Conservation (phyloP, 352 stramenopile genomes). For the Phytopythium chamaehyphon region DNA sequence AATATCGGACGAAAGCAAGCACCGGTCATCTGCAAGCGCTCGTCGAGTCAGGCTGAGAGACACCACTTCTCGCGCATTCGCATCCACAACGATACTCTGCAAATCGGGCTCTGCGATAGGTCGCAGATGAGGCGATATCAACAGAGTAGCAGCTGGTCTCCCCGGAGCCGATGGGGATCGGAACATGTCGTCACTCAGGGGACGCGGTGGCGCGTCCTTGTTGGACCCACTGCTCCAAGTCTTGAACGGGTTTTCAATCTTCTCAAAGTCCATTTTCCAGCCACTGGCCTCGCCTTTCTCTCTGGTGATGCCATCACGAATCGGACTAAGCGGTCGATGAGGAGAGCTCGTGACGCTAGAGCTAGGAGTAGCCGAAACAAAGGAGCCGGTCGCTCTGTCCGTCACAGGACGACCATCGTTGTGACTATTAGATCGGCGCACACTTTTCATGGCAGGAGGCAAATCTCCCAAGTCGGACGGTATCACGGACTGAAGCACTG, state of each 20-base stretch:
- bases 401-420: slow-evolving; percentile 22
- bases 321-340: slow-evolving; percentile 17
- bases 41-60: slow-evolving; percentile 44
- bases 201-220: slow-evolving; percentile 38
- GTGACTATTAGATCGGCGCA: slow-evolving; percentile 62
- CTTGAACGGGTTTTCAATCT: slow-evolving; percentile 67
- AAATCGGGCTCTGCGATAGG: background rate
- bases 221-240: slow-evolving; percentile 49
- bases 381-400: background rate
- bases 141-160: slow-evolving; percentile 20
- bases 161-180: slow-evolving; percentile 27
- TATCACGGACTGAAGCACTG: slow-evolving; percentile 22
- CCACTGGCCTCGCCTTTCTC: slow-evolving; percentile 4
- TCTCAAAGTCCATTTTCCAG: slow-evolving; percentile 75
- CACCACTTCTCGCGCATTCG: slow-evolving; percentile 40
- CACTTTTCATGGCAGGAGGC: slow-evolving; percentile 42
- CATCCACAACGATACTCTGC: slow-evolving; percentile 15
- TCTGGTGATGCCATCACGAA: background rate
- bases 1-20: slow-evolving; percentile 43
- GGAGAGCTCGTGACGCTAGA: slow-evolving; percentile 10
- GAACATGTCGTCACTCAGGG: slow-evolving; percentile 52
- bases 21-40: slow-evolving; percentile 30
- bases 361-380: background rate
- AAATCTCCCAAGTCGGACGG: slow-evolving; percentile 25
- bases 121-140: slow-evolving; percentile 12